Evolutionary conservation across 2,329 filamentous ascomycete genomes (phyloP), one percentile per base, ranked within the genome.

Genomic region (Curvularia sp.): DNA sequence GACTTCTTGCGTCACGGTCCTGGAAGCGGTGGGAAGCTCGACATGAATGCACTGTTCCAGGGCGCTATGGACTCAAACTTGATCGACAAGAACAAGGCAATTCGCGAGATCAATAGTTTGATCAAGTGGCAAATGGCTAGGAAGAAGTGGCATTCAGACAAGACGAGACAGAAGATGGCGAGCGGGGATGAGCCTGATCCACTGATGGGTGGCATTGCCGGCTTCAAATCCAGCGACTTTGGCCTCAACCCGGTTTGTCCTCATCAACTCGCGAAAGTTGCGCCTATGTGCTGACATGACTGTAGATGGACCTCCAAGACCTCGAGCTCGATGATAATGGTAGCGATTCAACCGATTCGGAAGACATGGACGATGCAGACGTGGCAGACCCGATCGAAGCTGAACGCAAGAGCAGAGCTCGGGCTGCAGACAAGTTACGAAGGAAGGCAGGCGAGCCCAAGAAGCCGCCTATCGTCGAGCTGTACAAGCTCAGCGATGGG

Each of bases 81-180:
- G 50, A 80, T 99, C 50, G 85, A 97, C 74, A 89, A 88, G 74
- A 82, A 85, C 2, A 86, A 87, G 63, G 91, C 90, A 0, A 87
- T 93, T 8, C 80, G 80, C 3, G 95, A 99, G 79, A 93, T 98
- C 71, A 87, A 98, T 71, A 81, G 85, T 28, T 82, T 99, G 49
- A 95, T 99, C 67, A 84, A 89, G 47, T 99, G 95, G 95, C 95
- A 99, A 77, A 92, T 93, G 74, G 91, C 92, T 41, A 84, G 95
- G 54, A 98, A 99, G 84, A 94, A 94, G 80, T 99, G 95, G 95
- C 95, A 99, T 75, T 88, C 94, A 60, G 92, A 96, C 79, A 99
- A 99, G 83, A 99, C 95, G 8, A 83, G 93, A 53, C 95, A 98
- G 80, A 99, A 99, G 84, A 98, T 99, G 95, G 95, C 95, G 0